Conservation (phyloP, 2,329 filamentous ascomycete genomes). For the Exophiala calicioides region DNA sequence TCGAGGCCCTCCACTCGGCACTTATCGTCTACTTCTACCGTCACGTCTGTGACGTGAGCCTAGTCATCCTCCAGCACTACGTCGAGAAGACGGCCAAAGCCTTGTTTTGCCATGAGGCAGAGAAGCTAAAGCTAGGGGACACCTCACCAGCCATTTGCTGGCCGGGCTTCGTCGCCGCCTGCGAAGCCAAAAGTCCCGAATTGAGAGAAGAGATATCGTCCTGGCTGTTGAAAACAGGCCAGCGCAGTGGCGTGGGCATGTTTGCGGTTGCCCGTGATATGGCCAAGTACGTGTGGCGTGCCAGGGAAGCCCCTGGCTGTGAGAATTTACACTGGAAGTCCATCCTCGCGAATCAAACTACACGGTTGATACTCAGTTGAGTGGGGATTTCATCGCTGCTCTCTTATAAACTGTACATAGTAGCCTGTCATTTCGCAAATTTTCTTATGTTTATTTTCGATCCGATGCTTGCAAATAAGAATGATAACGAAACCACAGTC, state of each 20-base stretch:
- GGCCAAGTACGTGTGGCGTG: constrained; percentile 8
- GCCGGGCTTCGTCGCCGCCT: constrained; percentile 12
- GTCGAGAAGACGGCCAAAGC: constrained; percentile 10
- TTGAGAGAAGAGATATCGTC: not conserved
- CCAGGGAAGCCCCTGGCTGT: too few species aligned
- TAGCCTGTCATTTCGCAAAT: too few species aligned
- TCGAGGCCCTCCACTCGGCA: constrained; percentile 10
- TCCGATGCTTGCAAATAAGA: too few species aligned
- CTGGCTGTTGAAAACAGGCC: not conserved
- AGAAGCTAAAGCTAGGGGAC: constrained; percentile 1
- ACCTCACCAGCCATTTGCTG: constrained; percentile 5
- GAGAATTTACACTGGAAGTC: too few species aligned
- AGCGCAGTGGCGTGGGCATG: constrained; percentile 5
- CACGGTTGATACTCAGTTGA: too few species aligned
- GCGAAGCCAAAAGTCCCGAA: constrained; percentile 1
- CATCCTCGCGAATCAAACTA: too few species aligned
- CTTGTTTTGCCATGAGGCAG: not conserved
- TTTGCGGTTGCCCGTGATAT: constrained; percentile 2
- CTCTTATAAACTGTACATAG: too few species aligned
- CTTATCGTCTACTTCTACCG: constrained; percentile 13
- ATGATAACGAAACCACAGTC: too few species aligned
- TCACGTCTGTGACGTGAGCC: constrained; percentile 4
- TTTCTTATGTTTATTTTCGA: too few species aligned
- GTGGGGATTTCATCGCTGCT: too few species aligned
- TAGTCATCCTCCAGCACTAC: constrained; percentile 9